These are phyloP conservation scores for Anthracocystis walkeri DNA, from an alignment of 1,284 basidiomycete genomes.

Conservation along the genomic window DNA sequence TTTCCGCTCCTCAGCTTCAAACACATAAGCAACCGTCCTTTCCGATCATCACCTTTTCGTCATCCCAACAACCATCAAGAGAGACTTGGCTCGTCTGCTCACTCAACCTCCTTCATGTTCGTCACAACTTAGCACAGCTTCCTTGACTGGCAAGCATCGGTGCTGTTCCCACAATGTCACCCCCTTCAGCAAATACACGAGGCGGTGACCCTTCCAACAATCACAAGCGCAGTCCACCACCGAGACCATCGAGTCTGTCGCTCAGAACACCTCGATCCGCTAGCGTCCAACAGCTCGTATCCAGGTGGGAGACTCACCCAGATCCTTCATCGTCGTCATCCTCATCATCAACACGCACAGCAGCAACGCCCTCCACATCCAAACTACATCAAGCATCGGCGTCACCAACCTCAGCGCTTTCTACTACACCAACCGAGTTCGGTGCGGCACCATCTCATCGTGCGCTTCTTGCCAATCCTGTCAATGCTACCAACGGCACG, in stretches of 20 bases:
- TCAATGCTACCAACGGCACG: slow-evolving; percentile 39
- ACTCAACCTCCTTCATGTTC: too few relatives aligned
- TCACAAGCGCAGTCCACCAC: slow-evolving; percentile 10
- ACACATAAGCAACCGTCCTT: background rate
- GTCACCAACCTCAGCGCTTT: background rate
- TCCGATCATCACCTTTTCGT: background rate
- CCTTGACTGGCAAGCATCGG: slow-evolving; percentile 10
- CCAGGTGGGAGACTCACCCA: slow-evolving; percentile 34
- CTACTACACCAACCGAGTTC: background rate
- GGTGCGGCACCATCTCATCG: slow-evolving; percentile 8
- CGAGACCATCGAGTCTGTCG: slow-evolving; percentile 32
- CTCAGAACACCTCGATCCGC: slow-evolving; percentile 26
- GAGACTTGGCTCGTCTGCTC: too few relatives aligned
- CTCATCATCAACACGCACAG: background rate
- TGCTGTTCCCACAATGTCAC: slow-evolving; percentile 17
- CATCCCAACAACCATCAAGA: background rate
- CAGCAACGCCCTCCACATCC: background rate
- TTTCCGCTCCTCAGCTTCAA: background rate
- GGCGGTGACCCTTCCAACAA: background rate
- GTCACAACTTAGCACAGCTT: slow-evolving; percentile 1
- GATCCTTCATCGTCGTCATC: slow-evolving; percentile 2
- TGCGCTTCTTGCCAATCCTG: slow-evolving; percentile 15
- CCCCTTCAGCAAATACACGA: slow-evolving; percentile 2
- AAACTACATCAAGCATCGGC: background rate
- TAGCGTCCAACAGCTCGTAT: slow-evolving; percentile 45